Evolutionary conservation across 2,329 filamentous ascomycete genomes (phyloP).

Genomic region (Paraphaeosphaeria sporulosa): DNA sequence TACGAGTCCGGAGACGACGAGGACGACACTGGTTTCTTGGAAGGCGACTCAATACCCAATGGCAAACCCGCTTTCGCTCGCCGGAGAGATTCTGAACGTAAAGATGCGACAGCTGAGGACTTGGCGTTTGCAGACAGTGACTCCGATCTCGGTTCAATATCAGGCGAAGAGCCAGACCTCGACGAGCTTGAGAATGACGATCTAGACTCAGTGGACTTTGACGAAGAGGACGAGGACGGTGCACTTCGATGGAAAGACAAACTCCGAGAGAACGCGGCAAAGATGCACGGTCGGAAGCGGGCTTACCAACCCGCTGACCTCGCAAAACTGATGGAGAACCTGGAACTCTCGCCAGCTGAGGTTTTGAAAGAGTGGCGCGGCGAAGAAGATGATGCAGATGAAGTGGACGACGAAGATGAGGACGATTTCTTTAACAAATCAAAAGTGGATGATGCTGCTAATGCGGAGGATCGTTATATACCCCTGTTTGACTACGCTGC

Average conservation of each 20-base stretch:
- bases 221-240: slow-evolving; percentile 69
- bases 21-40: slow-evolving; percentile 57
- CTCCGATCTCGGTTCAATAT: slow-evolving; percentile 91
- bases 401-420: slow-evolving; percentile 65
- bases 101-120: slow-evolving; percentile 63
- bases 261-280: slow-evolving; percentile 76
- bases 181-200: slow-evolving; percentile 54
- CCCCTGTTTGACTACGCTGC: slow-evolving; percentile 81
- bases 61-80: slow-evolving; percentile 39
- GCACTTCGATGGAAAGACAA: slow-evolving; percentile 88
- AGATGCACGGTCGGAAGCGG: slow-evolving; percentile 72
- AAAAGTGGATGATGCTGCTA: slow-evolving; percentile 56
- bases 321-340: slow-evolving; percentile 87
- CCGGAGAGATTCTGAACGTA: slow-evolving; percentile 38
- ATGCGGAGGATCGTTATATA: slow-evolving; percentile 77
- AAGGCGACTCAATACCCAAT: slow-evolving; percentile 51
- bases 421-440: slow-evolving; percentile 70
- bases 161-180: slow-evolving; percentile 58
- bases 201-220: slow-evolving; percentile 63
- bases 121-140: slow-evolving; percentile 95
- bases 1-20: slow-evolving; percentile 61
- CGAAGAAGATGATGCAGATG: slow-evolving; percentile 61
- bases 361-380: slow-evolving; percentile 84
- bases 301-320: slow-evolving; percentile 83
- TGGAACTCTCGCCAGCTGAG: slow-evolving; percentile 75